These are phyloP conservation scores for Metarhizium anisopliae DNA, from an alignment of 2,329 filamentous ascomycete genomes.

Conservation along the genomic window DNA sequence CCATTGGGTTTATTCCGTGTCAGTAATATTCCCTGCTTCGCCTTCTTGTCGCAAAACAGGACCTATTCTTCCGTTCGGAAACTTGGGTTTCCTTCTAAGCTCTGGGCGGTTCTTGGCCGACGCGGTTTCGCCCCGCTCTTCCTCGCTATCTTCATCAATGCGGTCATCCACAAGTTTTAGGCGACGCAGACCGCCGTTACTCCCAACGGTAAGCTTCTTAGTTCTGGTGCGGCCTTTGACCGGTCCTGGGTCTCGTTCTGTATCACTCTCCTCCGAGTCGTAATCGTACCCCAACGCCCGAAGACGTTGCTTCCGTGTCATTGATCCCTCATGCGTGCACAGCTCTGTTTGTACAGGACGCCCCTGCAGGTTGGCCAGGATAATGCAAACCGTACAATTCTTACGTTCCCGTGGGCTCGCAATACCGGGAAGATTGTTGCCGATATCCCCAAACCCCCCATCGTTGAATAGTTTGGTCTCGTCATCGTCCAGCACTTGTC, in stretches of 20 bases:
- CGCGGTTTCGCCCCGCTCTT: background rate
- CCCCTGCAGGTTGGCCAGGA: conserved; percentile 4
- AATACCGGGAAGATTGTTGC: conserved; percentile 6
- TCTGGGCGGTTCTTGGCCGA: background rate
- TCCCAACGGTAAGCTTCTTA: conserved; percentile 6
- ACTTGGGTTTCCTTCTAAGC: conserved; percentile 2
- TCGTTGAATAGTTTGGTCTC: conserved; percentile 28
- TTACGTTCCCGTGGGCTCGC: background rate
- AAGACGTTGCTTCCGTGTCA: conserved; percentile 13
- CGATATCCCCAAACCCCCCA: conserved; percentile 22
- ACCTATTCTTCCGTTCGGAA: background rate
- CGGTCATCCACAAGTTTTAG: conserved; percentile 6
- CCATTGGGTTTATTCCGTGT: background rate
- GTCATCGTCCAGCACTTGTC: conserved; percentile 16
- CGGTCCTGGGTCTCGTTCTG: background rate
- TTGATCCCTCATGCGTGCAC: conserved; percentile 5
- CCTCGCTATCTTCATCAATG: conserved; percentile 7
- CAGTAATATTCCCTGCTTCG: background rate
- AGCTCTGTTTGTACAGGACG: background rate
- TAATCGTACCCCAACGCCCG: conserved; percentile 16
- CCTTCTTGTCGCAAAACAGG: background rate
- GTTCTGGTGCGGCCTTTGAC: background rate
- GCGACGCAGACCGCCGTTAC: conserved; percentile 6
- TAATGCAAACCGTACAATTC: conserved; percentile 8
- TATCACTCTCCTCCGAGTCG: conserved; percentile 12